A percentile compares a stretch with the other conserved stretches of the same genome.
phyloP scores from a whole-genome alignment of 495 filamentous ascomycete species.

The Podospora didyma region DNA sequence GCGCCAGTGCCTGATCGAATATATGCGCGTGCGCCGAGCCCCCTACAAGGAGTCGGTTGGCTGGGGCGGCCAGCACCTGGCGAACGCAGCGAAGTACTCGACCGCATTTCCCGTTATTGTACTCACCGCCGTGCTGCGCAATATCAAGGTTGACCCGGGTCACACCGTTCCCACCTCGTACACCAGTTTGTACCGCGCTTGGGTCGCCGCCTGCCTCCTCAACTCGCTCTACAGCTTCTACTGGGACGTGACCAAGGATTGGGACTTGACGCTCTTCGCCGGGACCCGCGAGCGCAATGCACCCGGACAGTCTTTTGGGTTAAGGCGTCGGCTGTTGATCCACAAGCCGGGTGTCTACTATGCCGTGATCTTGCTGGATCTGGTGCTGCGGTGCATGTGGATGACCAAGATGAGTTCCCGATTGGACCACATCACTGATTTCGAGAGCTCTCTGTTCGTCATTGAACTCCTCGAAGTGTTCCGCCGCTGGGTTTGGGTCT shows the following conservation, averaged over 20 bases:
- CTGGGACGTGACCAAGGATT: conserved; percentile 96
- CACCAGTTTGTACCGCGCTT: conserved; percentile 44
- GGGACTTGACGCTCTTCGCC: conserved; percentile 85
- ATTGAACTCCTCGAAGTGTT: conserved; percentile 82
- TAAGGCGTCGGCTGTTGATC: conserved; percentile 71
- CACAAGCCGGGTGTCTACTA: conserved; percentile 71
- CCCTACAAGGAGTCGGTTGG: conserved; percentile 43
- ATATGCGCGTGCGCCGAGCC: conserved; percentile 60
- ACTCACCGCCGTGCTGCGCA: conserved; percentile 68
- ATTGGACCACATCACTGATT: conserved; percentile 75
- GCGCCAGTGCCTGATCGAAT: conserved; percentile 90
- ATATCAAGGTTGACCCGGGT: conserved; percentile 38
- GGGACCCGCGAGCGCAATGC: conserved; percentile 40
- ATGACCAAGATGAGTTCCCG: conserved; percentile 75
- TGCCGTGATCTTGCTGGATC: conserved; percentile 69
- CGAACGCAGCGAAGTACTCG: conserved; percentile 90
- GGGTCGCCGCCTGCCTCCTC: conserved; percentile 59
- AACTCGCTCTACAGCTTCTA: conserved; percentile 94
- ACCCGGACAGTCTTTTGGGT: conserved; percentile 67
- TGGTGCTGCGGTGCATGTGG: conserved; percentile 85
- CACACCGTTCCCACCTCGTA: background rate
- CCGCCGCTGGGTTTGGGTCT: conserved; percentile 93
- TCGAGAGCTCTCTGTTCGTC: conserved; percentile 80
- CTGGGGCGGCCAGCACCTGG: conserved; percentile 78
- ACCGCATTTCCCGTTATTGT: conserved; percentile 89